Percentiles rank a stretch among this genome's conserved stretches.
Conservation (phyloP, 116 monocot genomes). For the Posidonia oceanica region DNA sequence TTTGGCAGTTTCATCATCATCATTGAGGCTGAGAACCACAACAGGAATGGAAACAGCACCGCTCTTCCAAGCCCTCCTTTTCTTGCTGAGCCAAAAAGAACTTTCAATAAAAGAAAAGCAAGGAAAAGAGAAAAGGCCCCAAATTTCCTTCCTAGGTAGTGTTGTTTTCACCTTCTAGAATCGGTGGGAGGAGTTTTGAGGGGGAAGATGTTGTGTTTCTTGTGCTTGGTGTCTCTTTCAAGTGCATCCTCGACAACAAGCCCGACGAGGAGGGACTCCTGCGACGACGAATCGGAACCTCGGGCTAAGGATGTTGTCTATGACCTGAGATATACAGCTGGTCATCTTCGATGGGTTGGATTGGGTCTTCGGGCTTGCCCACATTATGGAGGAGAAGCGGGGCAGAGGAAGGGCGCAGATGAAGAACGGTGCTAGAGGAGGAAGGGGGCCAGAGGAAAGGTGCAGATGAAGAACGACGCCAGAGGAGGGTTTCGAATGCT, state of each 20-base stretch:
- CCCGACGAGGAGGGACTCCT: slow-evolving; percentile 54
- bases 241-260: slow-evolving; percentile 91
- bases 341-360: not conserved
- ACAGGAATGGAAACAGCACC: slow-evolving; percentile 22
- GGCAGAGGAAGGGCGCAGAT: too few relatives aligned
- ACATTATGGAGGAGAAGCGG: too few relatives aligned
- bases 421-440: too few relatives aligned
- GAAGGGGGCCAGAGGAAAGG: too few relatives aligned
- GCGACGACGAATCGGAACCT: slow-evolving; percentile 68
- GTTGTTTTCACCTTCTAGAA: slow-evolving; percentile 30
- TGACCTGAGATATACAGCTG: not conserved
- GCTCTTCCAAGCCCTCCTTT: slow-evolving; percentile 28
- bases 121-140: not conserved
- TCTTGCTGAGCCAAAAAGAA: slow-evolving; percentile 37
- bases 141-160: not conserved
- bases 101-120: slow-evolving; percentile 5
- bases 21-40: slow-evolving; percentile 55
- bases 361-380: not conserved
- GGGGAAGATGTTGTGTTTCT: slow-evolving; percentile 17
- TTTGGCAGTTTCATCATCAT: slow-evolving; percentile 17
- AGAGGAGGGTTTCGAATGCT: too few relatives aligned
- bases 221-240: slow-evolving; percentile 32
- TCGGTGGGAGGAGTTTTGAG: slow-evolving; percentile 35
- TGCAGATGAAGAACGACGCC: too few relatives aligned
- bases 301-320: slow-evolving; percentile 48